Percentiles rank a stretch among this genome's conserved stretches.
phyloP scores from a whole-genome alignment of 345 rosid genomes.

The Eucalyptus globulus region DNA sequence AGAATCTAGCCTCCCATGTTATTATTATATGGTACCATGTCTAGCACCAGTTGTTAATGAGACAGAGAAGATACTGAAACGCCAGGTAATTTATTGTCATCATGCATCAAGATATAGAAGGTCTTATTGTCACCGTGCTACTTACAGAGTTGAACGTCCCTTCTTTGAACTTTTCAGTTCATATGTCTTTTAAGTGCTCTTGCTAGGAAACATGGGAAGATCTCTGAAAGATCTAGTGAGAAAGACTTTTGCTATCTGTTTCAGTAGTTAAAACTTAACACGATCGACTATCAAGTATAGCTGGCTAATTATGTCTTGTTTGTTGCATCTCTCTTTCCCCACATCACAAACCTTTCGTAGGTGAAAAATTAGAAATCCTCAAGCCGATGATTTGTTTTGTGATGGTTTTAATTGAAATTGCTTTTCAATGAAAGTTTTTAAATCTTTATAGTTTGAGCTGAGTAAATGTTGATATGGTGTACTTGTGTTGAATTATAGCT shows the following conservation, averaged over 20 bases:
- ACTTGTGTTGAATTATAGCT: neutral
- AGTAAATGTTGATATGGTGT: neutral
- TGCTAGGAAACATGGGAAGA: neutral
- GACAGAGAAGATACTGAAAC: neutral
- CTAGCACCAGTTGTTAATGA: neutral
- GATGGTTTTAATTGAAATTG: neutral
- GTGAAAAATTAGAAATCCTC: neutral
- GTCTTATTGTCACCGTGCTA: neutral
- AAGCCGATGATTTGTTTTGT: neutral
- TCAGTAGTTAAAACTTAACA: neutral
- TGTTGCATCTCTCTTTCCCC: neutral
- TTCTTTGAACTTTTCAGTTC: neutral
- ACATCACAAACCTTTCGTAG: neutral
- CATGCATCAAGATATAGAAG: neutral
- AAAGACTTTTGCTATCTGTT: neutral
- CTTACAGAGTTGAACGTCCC: neutral
- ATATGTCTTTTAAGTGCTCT: neutral
- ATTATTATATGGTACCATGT: accelerated
- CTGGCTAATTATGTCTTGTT: neutral
- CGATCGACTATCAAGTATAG: neutral
- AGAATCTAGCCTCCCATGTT: neutral
- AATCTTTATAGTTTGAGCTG: neutral
- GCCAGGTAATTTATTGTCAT: neutral
- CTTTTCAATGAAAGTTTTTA: neutral
- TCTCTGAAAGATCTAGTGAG: neutral